Conservation (phyloP, 129 eudicot species). For the Gnaphalium uliginosum region DNA sequence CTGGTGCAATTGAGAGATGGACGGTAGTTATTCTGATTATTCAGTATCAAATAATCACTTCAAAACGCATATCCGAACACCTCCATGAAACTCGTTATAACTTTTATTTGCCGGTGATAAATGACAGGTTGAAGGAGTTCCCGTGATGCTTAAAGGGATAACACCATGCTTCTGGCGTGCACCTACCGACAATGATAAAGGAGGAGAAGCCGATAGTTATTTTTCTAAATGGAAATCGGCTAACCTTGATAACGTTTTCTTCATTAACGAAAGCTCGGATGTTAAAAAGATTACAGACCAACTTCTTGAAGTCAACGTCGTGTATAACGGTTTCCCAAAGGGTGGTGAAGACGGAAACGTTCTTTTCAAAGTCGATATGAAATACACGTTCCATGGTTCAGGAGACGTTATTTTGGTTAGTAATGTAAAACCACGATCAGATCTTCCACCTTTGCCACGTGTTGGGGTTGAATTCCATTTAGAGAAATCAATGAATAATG, state of each 20-base stretch:
- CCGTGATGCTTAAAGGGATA: conserved; percentile 66
- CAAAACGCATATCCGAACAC: not conserved
- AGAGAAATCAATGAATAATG: conserved; percentile 55
- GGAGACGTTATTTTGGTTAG: conserved; percentile 78
- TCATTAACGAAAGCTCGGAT: conserved; percentile 52
- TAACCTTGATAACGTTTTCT: conserved; percentile 49
- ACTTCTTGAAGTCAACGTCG: conserved; percentile 53
- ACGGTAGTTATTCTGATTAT: conserved; percentile 53
- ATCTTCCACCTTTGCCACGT: conserved; percentile 94
- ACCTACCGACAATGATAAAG: conserved; percentile 95
- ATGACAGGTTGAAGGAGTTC: conserved; percentile 68
- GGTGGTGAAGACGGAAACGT: conserved; percentile 18
- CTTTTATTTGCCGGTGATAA: conserved; percentile 6
- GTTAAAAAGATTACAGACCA: conserved; percentile 43
- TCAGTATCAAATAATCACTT: not conserved
- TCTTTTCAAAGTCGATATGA: conserved; percentile 53
- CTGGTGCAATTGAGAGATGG: conserved; percentile 84
- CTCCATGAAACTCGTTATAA: not conserved
- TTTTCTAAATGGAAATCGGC: conserved; percentile 79
- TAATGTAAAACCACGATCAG: conserved; percentile 55
- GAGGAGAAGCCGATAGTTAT: conserved; percentile 69
- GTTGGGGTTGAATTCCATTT: conserved; percentile 82
- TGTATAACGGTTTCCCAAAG: conserved; percentile 40
- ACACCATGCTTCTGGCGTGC: conserved; percentile 98
- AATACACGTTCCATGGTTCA: conserved; percentile 64